A percentile compares a stretch with the other conserved stretches of the same genome.
Evolutionary conservation across 208 protist genomes (phyloP).

Genomic region (Leishmania major): DNA sequence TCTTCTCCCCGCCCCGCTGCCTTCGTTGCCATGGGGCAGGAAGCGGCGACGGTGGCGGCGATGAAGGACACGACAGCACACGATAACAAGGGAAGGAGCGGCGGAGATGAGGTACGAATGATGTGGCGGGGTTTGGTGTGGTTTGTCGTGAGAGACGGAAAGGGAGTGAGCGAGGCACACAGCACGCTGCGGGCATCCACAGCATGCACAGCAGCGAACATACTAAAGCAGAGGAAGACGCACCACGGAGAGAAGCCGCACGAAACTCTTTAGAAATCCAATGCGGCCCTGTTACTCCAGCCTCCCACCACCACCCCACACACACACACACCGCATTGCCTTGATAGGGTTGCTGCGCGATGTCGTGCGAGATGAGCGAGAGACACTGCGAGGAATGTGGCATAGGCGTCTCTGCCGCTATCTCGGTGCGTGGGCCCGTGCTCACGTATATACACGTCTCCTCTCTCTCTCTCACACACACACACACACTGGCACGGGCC

Average conservation of each 20-base stretch:
- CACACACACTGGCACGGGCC: background rate
- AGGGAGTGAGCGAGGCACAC: background rate
- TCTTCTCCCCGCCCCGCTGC: background rate
- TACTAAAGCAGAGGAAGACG: background rate
- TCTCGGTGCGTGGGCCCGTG: background rate
- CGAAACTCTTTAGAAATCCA: no score
- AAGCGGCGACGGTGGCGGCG: no score
- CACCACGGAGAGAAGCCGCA: background rate
- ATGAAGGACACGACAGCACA: background rate
- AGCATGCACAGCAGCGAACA: background rate
- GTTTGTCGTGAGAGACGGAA: background rate
- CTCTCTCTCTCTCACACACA: background rate
- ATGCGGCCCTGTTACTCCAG: no score
- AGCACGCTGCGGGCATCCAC: no score
- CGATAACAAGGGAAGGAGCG: background rate
- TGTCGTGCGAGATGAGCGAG: background rate
- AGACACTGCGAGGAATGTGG: background rate
- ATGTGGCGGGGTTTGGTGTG: background rate
- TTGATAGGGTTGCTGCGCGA: background rate
- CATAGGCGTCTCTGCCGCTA: background rate
- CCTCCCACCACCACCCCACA: no score
- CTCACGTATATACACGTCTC: background rate
- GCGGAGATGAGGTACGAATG: background rate
- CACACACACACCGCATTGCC: background rate
- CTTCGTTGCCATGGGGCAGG: background rate